Evolutionary conservation across 352 stramenopile genomes (phyloP).

Genomic region (Poterioochromonas sp.): DNA sequence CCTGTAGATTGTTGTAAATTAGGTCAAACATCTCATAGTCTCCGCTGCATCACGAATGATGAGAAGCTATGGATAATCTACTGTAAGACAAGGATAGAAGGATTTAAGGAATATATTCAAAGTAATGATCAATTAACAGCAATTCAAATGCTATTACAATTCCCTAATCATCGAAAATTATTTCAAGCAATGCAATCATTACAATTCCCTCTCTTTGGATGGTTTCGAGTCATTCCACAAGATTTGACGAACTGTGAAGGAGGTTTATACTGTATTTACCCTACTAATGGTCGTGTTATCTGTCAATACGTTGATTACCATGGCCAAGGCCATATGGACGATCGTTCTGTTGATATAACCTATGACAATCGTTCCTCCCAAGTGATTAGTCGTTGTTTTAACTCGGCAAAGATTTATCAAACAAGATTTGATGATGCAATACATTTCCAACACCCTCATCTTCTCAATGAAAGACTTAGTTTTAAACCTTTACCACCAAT

Average conservation of each 20-base stretch:
- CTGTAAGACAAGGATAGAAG: too few species aligned
- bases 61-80: too few species aligned
- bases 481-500: not conserved
- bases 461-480: not conserved
- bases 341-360: not conserved
- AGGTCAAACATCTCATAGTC: too few species aligned
- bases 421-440: too few species aligned
- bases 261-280: not conserved
- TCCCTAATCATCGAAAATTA: not conserved
- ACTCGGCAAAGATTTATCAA: not conserved
- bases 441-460: not conserved
- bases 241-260: not conserved
- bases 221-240: slow-evolving; percentile 6
- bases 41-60: too few species aligned
- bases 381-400: too few species aligned
- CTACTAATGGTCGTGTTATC: not conserved
- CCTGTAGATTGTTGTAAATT: too few species aligned
- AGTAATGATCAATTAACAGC: too few species aligned
- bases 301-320: not conserved
- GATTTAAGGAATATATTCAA: too few species aligned
- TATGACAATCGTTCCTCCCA: too few species aligned
- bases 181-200: not conserved
- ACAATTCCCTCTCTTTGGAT: not conserved
- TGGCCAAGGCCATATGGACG: not conserved
- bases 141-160: too few species aligned